Conservation (phyloP, 495 filamentous ascomycete species). For the Penicillium odoratum region DNA sequence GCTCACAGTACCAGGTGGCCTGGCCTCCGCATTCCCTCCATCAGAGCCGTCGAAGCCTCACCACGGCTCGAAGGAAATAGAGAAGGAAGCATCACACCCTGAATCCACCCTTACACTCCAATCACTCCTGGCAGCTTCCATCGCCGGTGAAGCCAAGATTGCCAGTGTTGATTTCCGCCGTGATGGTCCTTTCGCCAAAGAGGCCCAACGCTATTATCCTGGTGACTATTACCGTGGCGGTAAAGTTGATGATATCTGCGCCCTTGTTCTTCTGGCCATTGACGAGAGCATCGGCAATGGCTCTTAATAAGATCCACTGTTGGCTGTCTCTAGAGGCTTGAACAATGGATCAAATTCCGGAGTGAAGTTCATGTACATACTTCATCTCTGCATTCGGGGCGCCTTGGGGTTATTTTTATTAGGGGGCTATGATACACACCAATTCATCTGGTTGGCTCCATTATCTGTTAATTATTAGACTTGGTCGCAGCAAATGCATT, state of each 20-base stretch:
- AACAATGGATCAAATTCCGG: neutral
- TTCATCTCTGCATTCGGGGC: conserved; percentile 18
- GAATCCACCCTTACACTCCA: conserved; percentile 55
- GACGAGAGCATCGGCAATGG: conserved; percentile 26
- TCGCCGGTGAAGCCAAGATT: conserved; percentile 76
- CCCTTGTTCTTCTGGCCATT: conserved; percentile 71
- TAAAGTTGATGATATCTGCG: conserved; percentile 89
- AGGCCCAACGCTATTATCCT: conserved; percentile 83
- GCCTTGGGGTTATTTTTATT: conserved; percentile 12
- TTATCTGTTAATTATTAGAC: neutral
- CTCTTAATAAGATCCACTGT: neutral
- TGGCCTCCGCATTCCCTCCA: conserved; percentile 25
- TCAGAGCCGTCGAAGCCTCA: conserved; percentile 2
- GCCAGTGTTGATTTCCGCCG: conserved; percentile 74
- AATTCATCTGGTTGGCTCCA: neutral
- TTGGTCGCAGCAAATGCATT: neutral
- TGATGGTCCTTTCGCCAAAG: conserved; percentile 92
- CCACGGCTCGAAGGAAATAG: conserved; percentile 11
- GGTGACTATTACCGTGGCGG: conserved; percentile 81
- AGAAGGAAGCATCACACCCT: neutral
- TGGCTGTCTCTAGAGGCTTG: neutral
- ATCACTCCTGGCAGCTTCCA: conserved; percentile 71
- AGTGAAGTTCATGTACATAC: neutral
- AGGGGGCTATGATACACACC: conserved; percentile 2
- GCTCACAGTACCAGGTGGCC: conserved; percentile 50